phyloP scores from a whole-genome alignment of 169 alveolate genomes.

The Sarcocystis neurona region DNA sequence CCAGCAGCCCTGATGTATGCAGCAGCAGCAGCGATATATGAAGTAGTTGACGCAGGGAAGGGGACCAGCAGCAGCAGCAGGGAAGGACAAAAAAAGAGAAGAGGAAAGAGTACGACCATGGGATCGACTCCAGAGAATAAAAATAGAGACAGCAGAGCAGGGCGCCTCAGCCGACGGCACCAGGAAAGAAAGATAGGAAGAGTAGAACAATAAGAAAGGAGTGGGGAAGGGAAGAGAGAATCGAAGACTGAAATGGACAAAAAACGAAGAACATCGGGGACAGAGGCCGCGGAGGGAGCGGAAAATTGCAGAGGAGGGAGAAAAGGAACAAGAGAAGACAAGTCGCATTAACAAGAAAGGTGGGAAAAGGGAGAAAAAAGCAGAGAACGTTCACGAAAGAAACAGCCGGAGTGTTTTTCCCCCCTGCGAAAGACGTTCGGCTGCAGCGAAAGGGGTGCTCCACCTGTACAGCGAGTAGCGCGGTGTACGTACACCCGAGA shows the following conservation, averaged over 20 bases:
- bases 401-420: too few relatives aligned
- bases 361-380: neutral
- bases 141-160: neutral
- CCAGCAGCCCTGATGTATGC: too few relatives aligned
- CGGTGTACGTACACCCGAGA: neutral
- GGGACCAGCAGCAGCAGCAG: too few relatives aligned
- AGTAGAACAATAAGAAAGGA: neutral
- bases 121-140: conserved; percentile 2
- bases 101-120: too few relatives aligned
- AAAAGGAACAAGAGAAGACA: neutral
- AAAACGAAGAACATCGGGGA: neutral
- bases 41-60: too few relatives aligned
- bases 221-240: neutral
- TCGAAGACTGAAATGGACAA: neutral
- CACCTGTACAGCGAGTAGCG: neutral
- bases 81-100: too few relatives aligned
- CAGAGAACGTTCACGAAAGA: neutral
- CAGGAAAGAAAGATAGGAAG: neutral
- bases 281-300: neutral
- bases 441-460: neutral
- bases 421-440: too few relatives aligned
- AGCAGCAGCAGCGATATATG: too few relatives aligned
- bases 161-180: neutral
- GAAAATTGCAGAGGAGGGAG: neutral
- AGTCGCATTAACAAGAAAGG: neutral